Evolutionary conservation across 495 filamentous ascomycete species (phyloP).

Genomic region (Trichoderma asperelloides): DNA sequence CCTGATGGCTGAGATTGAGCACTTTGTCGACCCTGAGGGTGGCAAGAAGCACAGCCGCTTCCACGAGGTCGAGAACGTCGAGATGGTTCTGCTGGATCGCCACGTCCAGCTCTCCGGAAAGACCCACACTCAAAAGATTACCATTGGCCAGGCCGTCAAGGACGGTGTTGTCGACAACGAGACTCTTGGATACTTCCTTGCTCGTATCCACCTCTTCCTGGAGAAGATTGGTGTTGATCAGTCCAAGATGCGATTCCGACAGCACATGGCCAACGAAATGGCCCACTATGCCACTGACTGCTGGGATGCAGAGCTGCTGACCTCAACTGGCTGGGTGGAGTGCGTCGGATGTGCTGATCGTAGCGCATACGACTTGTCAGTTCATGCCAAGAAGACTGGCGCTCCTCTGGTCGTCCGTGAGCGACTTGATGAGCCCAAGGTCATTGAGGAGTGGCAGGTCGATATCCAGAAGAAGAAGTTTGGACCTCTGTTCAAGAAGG

Average conservation of each 20-base stretch:
- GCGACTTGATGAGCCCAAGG: slow-evolving; percentile 48
- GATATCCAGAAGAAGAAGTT: slow-evolving; percentile 79
- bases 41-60: slow-evolving; percentile 68
- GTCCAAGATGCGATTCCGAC: slow-evolving; percentile 69
- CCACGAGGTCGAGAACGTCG: slow-evolving; percentile 53
- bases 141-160: slow-evolving; percentile 64
- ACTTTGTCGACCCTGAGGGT: slow-evolving; percentile 62
- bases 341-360: slow-evolving; percentile 80
- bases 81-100: slow-evolving; percentile 61
- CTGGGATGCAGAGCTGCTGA: slow-evolving; percentile 76
- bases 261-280: slow-evolving; percentile 74
- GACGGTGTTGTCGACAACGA: slow-evolving; percentile 68
- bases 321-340: slow-evolving; percentile 78
- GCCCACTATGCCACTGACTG: slow-evolving; percentile 79
- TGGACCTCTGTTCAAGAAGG: slow-evolving; percentile 72
- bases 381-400: slow-evolving; percentile 75
- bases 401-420: slow-evolving; percentile 63
- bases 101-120: slow-evolving; percentile 62
- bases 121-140: slow-evolving; percentile 49
- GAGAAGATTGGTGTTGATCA: slow-evolving; percentile 59
- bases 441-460: slow-evolving; percentile 65
- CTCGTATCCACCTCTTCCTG: slow-evolving; percentile 67
- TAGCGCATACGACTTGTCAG: slow-evolving; percentile 69
- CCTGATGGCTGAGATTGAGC: slow-evolving; percentile 77
- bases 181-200: slow-evolving; percentile 81